Base-by-base conservation (phyloP, 306 rosid species). In the Dalbergia cultrata region DNA sequence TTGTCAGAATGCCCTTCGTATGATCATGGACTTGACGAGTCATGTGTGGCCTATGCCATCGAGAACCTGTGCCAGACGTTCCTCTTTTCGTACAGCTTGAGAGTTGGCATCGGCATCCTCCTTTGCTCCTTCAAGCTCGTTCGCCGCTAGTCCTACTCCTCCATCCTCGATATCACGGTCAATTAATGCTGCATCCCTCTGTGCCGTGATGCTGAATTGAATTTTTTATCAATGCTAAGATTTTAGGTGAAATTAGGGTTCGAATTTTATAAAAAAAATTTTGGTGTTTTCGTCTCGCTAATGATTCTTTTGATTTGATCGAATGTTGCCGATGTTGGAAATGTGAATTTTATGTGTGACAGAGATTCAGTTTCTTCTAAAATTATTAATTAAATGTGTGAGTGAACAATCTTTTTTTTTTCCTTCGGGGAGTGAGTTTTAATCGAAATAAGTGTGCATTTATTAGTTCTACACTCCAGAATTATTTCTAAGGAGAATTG, bases 71-170 rank as follows among this genome's bases (percentile, higher is more conserved):
- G 99, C 78, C 97, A 95, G 89, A 93, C 92, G 72, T 95, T 95
- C 50, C 92, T 95, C 6, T 92, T 95, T 66, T 93, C 95, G 6
- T 93, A 95, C n/a, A 95, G 97, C 76, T 94, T 95, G 62, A 67
- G 99, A 26, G 99, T 90, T 7, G 97, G 99, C 53, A 90, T 93
- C 26, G 99, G 99, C 7, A 95, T 95, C 62, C 97, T 95, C 53
- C 99, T 95, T 74, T 97, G 99, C 72, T 97, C 99, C 5, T 95
- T 95, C 87, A 95, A 93, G 92, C 99, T 95, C n/a, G 97, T 64
- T 26, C 92, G 97, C 13, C n/a, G 93, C 4, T 97, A 92, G 54
- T 91, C 97, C 14, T 93, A 92, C 80, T 91, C 99, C 26, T 93
- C 99, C 11, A 93, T 95, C 45, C 94, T 95, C 64, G 97, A 95